Conservation (phyloP, 257 asterid species). For the Rehmannia glutinosa region DNA sequence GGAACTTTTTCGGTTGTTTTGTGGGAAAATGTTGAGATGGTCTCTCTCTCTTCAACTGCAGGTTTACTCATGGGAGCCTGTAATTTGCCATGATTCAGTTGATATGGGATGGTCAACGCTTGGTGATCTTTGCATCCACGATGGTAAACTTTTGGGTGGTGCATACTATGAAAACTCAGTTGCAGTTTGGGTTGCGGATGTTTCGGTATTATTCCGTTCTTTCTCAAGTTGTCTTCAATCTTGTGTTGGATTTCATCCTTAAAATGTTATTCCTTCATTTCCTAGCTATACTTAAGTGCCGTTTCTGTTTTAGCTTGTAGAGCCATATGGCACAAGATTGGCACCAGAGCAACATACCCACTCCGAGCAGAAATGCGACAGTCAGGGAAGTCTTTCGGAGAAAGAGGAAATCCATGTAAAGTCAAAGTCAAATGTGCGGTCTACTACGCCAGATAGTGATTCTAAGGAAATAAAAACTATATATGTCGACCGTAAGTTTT, state of each 20-base stretch:
- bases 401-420: conserved; percentile 54
- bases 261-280: neutral
- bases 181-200: conserved; percentile 94
- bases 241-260: conserved; percentile 1
- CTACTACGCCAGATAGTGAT: conserved; percentile 63
- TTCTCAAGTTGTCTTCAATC: neutral
- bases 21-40: conserved; percentile 18
- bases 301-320: conserved; percentile 39
- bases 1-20: too few relatives aligned
- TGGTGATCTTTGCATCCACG: conserved; percentile 87
- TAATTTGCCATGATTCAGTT: conserved; percentile 83
- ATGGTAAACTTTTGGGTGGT: conserved; percentile 92
- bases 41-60: conserved; percentile 31
- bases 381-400: conserved; percentile 40
- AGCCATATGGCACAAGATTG: conserved; percentile 54
- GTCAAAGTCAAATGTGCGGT: conserved; percentile 49
- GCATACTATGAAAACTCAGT: conserved; percentile 86
- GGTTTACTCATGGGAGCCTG: conserved; percentile 99
- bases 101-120: conserved; percentile 98
- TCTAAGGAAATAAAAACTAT: conserved; percentile 89
- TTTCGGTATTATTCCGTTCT: conserved; percentile 52
- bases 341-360: conserved; percentile 43
- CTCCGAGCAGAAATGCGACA: conserved; percentile 47
- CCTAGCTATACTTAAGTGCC: conserved; percentile 4
- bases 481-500: conserved; percentile 85